Conservation (phyloP, 148 eudicot species). For the Diospyros kaki region DNA sequence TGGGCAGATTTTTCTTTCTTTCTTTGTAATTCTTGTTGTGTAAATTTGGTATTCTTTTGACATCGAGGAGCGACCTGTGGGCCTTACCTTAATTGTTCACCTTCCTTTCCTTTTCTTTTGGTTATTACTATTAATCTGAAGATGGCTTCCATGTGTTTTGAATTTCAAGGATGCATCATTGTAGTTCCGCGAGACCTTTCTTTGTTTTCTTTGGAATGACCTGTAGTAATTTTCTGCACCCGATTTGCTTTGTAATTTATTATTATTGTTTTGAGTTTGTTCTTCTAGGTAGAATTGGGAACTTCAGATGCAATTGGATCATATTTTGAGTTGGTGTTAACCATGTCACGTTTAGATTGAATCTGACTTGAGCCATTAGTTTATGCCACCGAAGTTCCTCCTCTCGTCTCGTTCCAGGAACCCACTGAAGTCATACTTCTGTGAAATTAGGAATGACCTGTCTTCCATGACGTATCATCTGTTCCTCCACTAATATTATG, state of each 20-base stretch:
- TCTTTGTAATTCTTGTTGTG: background rate
- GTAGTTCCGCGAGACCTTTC: background rate
- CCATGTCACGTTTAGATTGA: background rate
- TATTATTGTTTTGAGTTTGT: background rate
- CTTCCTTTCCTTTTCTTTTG: background rate
- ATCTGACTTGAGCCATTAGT: background rate
- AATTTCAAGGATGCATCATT: slow-evolving; percentile 3
- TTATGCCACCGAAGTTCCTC: background rate
- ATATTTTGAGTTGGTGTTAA: background rate
- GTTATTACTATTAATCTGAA: background rate
- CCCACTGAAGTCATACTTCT: background rate
- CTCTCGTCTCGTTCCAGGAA: background rate
- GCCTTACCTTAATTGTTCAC: slow-evolving; percentile 2
- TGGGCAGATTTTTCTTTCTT: background rate
- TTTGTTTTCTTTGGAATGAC: background rate
- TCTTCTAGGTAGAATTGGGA: background rate
- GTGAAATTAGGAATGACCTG: too few relatives aligned
- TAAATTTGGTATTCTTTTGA: slow-evolving; percentile 13
- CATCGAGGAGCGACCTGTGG: background rate
- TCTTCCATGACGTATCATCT: too few relatives aligned
- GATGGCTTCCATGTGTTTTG: background rate
- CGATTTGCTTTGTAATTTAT: background rate
- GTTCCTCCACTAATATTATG: background rate
- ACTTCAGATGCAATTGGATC: background rate
- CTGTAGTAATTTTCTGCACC: background rate